Base-by-base conservation (phyloP, 148 eudicot genomes). In the Rhododendron ovatum region DNA sequence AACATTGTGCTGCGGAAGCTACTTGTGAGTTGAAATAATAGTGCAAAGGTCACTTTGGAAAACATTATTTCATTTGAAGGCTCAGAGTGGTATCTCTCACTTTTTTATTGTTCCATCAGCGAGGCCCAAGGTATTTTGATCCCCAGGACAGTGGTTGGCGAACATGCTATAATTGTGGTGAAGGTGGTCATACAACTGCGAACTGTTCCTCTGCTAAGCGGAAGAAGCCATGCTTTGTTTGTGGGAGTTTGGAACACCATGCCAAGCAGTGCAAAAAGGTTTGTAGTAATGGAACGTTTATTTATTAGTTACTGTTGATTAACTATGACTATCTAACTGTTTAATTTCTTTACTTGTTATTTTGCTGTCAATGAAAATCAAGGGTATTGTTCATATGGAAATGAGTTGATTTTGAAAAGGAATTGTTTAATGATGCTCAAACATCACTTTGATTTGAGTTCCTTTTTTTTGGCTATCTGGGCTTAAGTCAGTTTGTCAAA, bases 61-160 rank as follows among this genome's bases (percentile, higher is more conserved):
- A 75, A 75, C 45, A 84, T 43, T 53, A 59, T 73, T 80, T 83
- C 37, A 30, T 75, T 85, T 86, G 30, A 87, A 67, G 87, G 89
- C 89, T 91, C 88, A 89, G 90, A 86, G 75, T 87, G 45, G 82
- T 84, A 86, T 86, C 74, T 87, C 83, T 92, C 85, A n/a, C 89
- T 92, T 82, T 41, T 88, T 87, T 81, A 83, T 89, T 90, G 83
- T 95, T 87, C 84, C 88, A 65, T 71, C 92, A 98, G 99, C 98
- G 98, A 55, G 96, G 98, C 78, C 98, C 98, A 74, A 93, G 99
- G 87, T 98, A 98, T 86, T 98, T 98, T 90, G 98, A 95, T 89
- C 96, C 95, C 83, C 95, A 95, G 20, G 95, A 92, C 86, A 94
- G 89, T 86, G 91, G 93, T 88, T 95, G 98, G 96, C 96, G 96